These are phyloP conservation scores for Rubia yunnanensis DNA, from an alignment of 257 asterid genomes.

Conservation along the genomic window DNA sequence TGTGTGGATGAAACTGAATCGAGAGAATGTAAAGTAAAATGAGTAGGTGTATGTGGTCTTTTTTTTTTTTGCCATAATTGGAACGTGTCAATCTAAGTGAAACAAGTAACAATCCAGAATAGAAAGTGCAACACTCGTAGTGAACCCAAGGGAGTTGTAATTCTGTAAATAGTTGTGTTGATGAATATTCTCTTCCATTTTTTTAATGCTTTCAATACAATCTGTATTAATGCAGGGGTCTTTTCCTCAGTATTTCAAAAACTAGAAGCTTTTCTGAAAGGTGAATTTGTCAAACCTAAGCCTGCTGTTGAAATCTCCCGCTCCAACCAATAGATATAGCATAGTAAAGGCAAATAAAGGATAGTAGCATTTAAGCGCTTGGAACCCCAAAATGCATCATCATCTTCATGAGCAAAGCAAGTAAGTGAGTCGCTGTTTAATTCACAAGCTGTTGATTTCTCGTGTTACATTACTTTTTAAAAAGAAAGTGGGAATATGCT, in stretches of 20 bases:
- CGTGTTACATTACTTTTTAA: too few species aligned
- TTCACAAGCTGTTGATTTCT: too few species aligned
- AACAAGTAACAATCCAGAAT: not conserved
- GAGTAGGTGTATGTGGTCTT: not conserved
- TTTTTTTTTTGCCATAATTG: not conserved
- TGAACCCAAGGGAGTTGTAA: too few species aligned
- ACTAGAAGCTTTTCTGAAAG: constrained; percentile 43
- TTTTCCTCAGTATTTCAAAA: constrained; percentile 40
- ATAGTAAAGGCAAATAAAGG: not conserved
- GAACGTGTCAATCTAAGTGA: not conserved
- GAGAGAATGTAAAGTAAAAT: not conserved
- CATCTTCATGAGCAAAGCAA: too few species aligned
- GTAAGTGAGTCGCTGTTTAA: too few species aligned
- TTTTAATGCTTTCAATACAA: not conserved
- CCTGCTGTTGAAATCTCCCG: constrained; percentile 16
- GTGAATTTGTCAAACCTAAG: constrained; percentile 33
- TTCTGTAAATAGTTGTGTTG: not conserved
- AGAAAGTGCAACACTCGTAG: not conserved
- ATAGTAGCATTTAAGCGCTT: not conserved
- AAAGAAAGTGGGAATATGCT: too few species aligned
- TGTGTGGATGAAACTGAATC: not conserved
- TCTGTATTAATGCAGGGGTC: constrained; percentile 34
- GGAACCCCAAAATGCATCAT: not conserved
- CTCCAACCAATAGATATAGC: constrained; percentile 15
- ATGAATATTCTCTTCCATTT: not conserved